A percentile compares a stretch with the other conserved stretches of the same genome.
phyloP scores from a whole-genome alignment of 1,139 yeast genomes.

The Saccharomyces hybrid region DNA sequence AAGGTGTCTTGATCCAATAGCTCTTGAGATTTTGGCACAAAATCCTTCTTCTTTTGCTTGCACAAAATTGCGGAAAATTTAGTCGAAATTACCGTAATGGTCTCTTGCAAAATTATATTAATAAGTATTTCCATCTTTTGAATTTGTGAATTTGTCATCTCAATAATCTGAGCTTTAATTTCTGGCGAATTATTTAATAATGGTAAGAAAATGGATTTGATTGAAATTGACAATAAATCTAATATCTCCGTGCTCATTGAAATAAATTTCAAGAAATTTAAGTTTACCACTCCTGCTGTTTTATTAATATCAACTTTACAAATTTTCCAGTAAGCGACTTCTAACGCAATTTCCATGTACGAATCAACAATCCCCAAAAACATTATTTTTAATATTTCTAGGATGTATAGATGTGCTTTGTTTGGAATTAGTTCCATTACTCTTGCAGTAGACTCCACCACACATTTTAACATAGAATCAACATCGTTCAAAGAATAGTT shows the following conservation, averaged over 20 bases:
- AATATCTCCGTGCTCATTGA: constrained; percentile 56
- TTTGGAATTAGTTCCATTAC: constrained; percentile 64
- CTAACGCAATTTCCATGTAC: constrained; percentile 69
- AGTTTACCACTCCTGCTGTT: constrained; percentile 34
- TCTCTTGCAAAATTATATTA: constrained; percentile 55
- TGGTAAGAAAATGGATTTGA: constrained; percentile 66
- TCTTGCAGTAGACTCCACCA: constrained; percentile 76
- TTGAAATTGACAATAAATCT: constrained; percentile 59
- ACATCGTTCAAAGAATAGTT: constrained; percentile 42
- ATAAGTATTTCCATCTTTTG: constrained; percentile 61
- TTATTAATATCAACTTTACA: constrained; percentile 33
- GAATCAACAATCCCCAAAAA: constrained; percentile 65
- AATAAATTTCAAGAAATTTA: constrained; percentile 43
- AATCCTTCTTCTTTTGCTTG: constrained; percentile 60
- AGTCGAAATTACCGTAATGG: constrained; percentile 44
- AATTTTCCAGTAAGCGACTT: constrained; percentile 49
- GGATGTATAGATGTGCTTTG: constrained; percentile 55
- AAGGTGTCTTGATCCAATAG: constrained; percentile 55
- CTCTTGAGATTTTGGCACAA: constrained; percentile 43
- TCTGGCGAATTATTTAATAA: constrained; percentile 57
- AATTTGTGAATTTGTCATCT: constrained; percentile 59
- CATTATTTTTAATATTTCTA: constrained; percentile 60
- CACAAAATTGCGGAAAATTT: constrained; percentile 45
- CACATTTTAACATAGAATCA: constrained; percentile 59
- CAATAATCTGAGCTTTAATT: constrained; percentile 56